phyloP scores from a whole-genome alignment of 2,329 filamentous ascomycete species.

The Cercospora canescens region DNA sequence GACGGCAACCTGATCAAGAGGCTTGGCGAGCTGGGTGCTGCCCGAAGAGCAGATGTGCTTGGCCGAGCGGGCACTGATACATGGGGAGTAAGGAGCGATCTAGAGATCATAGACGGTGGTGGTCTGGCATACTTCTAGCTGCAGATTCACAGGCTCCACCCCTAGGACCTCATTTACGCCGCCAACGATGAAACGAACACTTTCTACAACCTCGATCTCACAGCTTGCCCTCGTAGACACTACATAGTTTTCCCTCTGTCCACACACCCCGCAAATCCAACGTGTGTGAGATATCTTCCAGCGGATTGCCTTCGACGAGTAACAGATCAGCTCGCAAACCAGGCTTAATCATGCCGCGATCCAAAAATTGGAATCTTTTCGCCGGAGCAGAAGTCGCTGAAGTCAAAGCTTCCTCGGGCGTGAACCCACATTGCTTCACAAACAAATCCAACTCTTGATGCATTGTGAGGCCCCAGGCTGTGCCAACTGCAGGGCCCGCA shows the following conservation, averaged over 20 bases:
- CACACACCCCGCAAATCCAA: slow-evolving; percentile 47
- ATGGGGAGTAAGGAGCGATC: slow-evolving; percentile 68
- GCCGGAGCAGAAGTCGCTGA: slow-evolving; percentile 45
- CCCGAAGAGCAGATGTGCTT: slow-evolving; percentile 70
- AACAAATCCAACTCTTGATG: slow-evolving; percentile 47
- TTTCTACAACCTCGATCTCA: background rate
- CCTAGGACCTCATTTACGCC: background rate
- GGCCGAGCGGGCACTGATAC: slow-evolving; percentile 69
- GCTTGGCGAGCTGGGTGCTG: slow-evolving; percentile 74
- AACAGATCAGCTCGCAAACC: slow-evolving; percentile 46
- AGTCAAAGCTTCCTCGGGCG: slow-evolving; percentile 43
- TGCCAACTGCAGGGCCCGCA: slow-evolving; percentile 45
- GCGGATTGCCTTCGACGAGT: slow-evolving; percentile 46
- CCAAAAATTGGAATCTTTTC: slow-evolving; percentile 42
- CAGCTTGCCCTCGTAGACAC: slow-evolving; percentile 11
- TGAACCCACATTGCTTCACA: slow-evolving; percentile 45
- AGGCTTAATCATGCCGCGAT: slow-evolving; percentile 42
- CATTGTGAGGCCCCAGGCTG: slow-evolving; percentile 44
- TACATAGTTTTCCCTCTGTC: slow-evolving; percentile 38
- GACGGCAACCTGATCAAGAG: slow-evolving; percentile 75
- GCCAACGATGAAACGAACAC: background rate
- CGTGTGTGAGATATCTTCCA: slow-evolving; percentile 43
- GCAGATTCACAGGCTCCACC: background rate
- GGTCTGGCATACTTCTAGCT: slow-evolving; percentile 54
- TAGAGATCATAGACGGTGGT: slow-evolving; percentile 65